Percentiles rank a stretch among this genome's conserved stretches.
These are phyloP conservation scores for Pelargonium australe DNA, from an alignment of 441 rosid species.

Conservation along the genomic window DNA sequence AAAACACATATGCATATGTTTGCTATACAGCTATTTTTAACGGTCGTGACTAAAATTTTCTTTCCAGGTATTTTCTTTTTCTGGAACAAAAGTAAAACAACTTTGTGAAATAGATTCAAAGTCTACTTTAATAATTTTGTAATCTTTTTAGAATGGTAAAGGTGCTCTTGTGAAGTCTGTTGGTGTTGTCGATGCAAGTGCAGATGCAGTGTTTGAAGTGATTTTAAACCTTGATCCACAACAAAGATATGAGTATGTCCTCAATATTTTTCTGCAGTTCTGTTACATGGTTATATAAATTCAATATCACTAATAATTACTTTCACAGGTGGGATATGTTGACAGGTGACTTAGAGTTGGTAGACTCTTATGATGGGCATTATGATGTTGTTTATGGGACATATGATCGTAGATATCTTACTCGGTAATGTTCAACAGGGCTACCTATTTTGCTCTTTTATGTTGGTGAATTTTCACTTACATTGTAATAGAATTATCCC, in stretches of 20 bases:
- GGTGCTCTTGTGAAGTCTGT: constrained; percentile 90
- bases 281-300: constrained; percentile 16
- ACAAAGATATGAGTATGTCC: constrained; percentile 84
- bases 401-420: constrained; percentile 74
- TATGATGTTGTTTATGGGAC: constrained; percentile 81
- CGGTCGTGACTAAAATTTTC: not conserved
- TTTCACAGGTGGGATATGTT: constrained; percentile 91
- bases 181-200: constrained; percentile 77
- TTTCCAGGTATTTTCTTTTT: constrained; percentile 5
- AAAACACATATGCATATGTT: constrained; percentile 1
- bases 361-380: constrained; percentile 87
- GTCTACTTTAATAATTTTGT: constrained; percentile 19
- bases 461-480: not conserved
- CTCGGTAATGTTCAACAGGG: constrained; percentile 45
- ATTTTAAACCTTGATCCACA: constrained; percentile 64
- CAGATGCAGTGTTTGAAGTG: constrained; percentile 89
- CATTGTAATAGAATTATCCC: not conserved
- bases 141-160: constrained; percentile 53
- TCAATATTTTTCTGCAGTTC: constrained; percentile 18
- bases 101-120: constrained; percentile 9
- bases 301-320: constrained; percentile 28
- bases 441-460: not conserved
- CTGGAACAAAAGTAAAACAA: constrained; percentile 11
- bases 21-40: not conserved
- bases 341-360: constrained; percentile 79